Evolutionary conservation across 2,329 filamentous ascomycete genomes (phyloP).

Genomic region (Mollisiaceae sp.): DNA sequence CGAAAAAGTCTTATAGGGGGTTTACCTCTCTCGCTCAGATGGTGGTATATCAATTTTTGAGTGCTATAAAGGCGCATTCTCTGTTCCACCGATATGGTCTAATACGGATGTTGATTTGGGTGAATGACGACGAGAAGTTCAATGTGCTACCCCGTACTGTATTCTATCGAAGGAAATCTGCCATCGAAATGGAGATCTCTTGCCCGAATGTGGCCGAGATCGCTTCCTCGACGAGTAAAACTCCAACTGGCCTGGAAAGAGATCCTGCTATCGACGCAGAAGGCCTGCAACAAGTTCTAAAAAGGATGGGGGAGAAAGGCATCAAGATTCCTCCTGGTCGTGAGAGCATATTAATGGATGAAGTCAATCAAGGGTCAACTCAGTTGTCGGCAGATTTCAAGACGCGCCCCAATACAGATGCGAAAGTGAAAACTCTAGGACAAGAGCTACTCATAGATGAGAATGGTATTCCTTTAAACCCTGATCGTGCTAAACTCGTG

Average conservation of each 20-base stretch:
- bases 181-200: slow-evolving; percentile 65
- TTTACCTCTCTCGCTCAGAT: slow-evolving; percentile 63
- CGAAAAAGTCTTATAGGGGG: slow-evolving; percentile 53
- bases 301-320: slow-evolving; percentile 53
- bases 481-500: not conserved
- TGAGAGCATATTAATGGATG: slow-evolving; percentile 40
- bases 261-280: slow-evolving; percentile 55
- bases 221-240: slow-evolving; percentile 44
- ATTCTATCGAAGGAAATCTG: slow-evolving; percentile 58
- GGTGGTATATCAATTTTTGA: slow-evolving; percentile 66
- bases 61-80: slow-evolving; percentile 59
- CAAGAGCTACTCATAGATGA: slow-evolving; percentile 17
- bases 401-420: not conserved
- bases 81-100: slow-evolving; percentile 78
- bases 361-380: slow-evolving; percentile 12
- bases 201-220: slow-evolving; percentile 65
- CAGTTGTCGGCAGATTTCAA: slow-evolving; percentile 26
- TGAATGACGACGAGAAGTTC: slow-evolving; percentile 63
- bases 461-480: not conserved
- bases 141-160: slow-evolving; percentile 65
- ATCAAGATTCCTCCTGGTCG: slow-evolving; percentile 53
- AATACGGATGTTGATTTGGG: slow-evolving; percentile 79
- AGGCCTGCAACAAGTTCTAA: slow-evolving; percentile 47
- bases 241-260: slow-evolving; percentile 34
- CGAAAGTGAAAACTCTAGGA: slow-evolving; percentile 21